Conservation (phyloP, 2,329 filamentous ascomycete species). For the Exophiala viscosa region DNA sequence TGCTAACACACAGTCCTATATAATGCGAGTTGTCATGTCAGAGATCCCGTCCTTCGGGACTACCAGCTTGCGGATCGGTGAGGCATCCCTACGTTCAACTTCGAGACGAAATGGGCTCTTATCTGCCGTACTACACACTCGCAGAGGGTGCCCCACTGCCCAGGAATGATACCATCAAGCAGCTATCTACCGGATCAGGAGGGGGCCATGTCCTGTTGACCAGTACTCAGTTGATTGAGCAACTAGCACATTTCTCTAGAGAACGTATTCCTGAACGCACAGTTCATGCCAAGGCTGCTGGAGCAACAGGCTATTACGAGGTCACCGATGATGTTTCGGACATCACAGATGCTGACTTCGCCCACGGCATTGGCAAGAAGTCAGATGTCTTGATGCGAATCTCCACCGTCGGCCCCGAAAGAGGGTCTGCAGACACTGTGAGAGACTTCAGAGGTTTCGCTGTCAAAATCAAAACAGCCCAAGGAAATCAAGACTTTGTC, state of each 20-base stretch:
- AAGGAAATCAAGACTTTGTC: conserved; percentile 52
- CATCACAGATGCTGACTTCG: conserved; percentile 53
- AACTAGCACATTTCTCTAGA: conserved; percentile 50
- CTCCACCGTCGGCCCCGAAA: conserved; percentile 46
- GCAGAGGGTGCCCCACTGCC: conserved; percentile 10
- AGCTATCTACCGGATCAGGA: conserved; percentile 10
- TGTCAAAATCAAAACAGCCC: conserved; percentile 51
- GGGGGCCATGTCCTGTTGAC: conserved; percentile 47
- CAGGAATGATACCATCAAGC: conserved; percentile 10
- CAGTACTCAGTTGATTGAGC: conserved; percentile 58
- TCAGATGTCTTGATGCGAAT: conserved; percentile 47
- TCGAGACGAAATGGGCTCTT: background rate
- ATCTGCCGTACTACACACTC: conserved; percentile 12
- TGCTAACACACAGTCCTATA: no score
- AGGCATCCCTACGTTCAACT: no score
- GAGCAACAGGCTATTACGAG: conserved; percentile 58
- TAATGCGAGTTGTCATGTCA: no score
- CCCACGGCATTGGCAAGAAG: conserved; percentile 54
- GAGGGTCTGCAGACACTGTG: conserved; percentile 46
- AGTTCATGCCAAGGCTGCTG: conserved; percentile 59
- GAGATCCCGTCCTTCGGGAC: no score
- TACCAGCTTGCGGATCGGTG: no score
- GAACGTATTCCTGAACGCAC: background rate
- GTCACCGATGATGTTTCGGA: conserved; percentile 58
- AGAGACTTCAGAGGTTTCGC: conserved; percentile 50